phyloP scores from a whole-genome alignment of 108 stramenopile species.

The Fragilaria crotonensis region DNA sequence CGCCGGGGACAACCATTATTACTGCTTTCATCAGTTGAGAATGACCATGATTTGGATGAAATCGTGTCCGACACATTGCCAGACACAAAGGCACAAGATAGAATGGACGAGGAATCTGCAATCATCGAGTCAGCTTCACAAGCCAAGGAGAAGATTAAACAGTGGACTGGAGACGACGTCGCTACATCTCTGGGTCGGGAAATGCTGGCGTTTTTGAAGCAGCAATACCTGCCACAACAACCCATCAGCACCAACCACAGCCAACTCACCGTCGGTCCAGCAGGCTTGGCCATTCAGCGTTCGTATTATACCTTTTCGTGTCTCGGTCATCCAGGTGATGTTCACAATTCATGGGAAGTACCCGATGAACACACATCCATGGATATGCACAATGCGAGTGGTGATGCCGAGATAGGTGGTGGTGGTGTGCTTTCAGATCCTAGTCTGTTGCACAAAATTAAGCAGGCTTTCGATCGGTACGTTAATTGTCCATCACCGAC shows the following conservation, averaged over 20 bases:
- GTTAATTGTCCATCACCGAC: not conserved
- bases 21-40: too few relatives aligned
- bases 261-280: not conserved
- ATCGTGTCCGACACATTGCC: not conserved
- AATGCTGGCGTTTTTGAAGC: not conserved
- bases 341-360: constrained; percentile 21
- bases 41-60: not conserved
- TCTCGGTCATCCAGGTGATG: constrained; percentile 19
- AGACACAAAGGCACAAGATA: not conserved
- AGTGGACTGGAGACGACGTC: not conserved
- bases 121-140: not conserved
- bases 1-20: too few relatives aligned
- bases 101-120: not conserved
- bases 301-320: constrained; percentile 16
- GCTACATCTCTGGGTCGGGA: constrained; percentile 15
- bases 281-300: constrained; percentile 19
- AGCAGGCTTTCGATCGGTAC: not conserved
- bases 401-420: not conserved
- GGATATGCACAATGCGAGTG: not conserved
- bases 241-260: constrained; percentile 6
- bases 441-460: not conserved
- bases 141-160: not conserved
- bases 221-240: not conserved
- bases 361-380: constrained; percentile 16
- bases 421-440: not conserved